phyloP scores from a whole-genome alignment of 495 filamentous ascomycete genomes.

The Hypoxylon crocopeplum region DNA sequence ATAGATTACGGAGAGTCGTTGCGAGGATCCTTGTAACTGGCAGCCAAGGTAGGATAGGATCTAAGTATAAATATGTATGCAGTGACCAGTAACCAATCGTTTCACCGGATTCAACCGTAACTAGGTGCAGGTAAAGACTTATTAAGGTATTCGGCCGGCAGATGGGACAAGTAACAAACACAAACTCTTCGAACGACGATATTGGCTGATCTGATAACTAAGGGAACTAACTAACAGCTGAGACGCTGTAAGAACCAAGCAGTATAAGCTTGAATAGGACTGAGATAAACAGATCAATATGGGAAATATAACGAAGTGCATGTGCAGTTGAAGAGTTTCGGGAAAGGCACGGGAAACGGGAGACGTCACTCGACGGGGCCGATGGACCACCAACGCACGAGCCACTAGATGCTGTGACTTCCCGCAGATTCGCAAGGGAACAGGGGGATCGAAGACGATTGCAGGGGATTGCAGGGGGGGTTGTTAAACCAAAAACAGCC shows the following conservation, averaged over 20 bases:
- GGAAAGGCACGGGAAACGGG: conserved; percentile 11
- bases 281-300: no score
- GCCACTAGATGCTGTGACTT: conserved; percentile 7
- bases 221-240: no score
- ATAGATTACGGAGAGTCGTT: conserved; percentile 11
- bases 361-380: conserved; percentile 21
- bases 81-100: conserved; percentile 25
- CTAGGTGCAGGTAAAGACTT: background rate
- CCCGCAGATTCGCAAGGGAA: no score
- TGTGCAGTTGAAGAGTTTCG: conserved; percentile 8
- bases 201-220: background rate
- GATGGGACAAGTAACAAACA: conserved; percentile 24
- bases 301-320: no score
- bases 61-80: conserved; percentile 19
- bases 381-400: conserved; percentile 7
- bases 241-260: no score
- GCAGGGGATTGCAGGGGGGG: no score
- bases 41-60: background rate
- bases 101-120: conserved; percentile 18
- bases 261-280: no score
- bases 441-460: no score
- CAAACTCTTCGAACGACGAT: conserved; percentile 1
- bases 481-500: conserved; percentile 2
- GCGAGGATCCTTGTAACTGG: background rate
- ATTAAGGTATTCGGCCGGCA: conserved; percentile 11